Evolutionary conservation across 768 basidiomycete genomes (phyloP), one percentile per base, ranked within the genome.

Genomic region (Mycena latifolia): DNA sequence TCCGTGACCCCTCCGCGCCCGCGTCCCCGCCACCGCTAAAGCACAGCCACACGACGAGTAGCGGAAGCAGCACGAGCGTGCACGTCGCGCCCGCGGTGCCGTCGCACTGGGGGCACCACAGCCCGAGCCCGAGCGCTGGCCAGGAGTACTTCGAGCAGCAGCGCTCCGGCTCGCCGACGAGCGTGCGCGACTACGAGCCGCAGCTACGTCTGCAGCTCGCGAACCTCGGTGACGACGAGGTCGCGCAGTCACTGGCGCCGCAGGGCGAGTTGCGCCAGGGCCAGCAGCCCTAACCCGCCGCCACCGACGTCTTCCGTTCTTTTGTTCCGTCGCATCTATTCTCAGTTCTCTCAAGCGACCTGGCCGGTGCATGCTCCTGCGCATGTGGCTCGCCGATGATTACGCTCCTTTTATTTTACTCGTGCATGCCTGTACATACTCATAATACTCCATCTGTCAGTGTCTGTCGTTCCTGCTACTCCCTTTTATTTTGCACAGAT

Each of bases 111-210:
- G 55, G 72, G 62, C 57, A 54, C 71, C 68, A 63, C 71, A 61
- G 25, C 56, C 73, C 63, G 27, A 61, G 61, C 52, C 68, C 59
- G 24, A 70, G 69, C 57, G 50, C 64, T 3, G 65, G 55, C 4
- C 59, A 52, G 55, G 48, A 33, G 55, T 46, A 66, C 47, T 56
- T 66, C 24, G 69, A 39, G 39, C 50, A 56, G 15, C 64, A 69
- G 71, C 80, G 83, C 20, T 66, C 78, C 0, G 82, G 82, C 8
- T 84, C 81, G 63, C 83, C 83, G n/a, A 77, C 78, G 62, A 81
- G 79, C 65, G 65, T 81, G 60, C 78, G 79, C 60, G 80, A 84
- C 57, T 62, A 60, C 43, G 65, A 69, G 60, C 77, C 72, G 31
- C 76, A 75, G n/a, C 69, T 71, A 17, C 64, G 70, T 50, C 70